phyloP scores from a whole-genome alignment of 2,329 filamentous ascomycete genomes.

The Talaromyces sp. region DNA sequence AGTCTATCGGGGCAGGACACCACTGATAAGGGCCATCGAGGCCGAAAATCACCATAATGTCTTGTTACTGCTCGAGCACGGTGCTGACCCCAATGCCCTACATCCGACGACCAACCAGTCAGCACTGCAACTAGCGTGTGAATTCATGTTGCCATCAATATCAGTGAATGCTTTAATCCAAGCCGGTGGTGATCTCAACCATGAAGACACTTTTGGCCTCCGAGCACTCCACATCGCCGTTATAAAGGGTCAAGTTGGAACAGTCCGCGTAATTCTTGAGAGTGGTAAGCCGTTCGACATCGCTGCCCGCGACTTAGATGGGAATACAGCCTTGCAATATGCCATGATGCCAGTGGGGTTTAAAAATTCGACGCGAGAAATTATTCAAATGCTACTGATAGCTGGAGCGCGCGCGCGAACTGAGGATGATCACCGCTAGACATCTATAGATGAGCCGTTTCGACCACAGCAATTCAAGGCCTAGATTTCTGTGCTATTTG shows the following conservation, averaged over 20 bases:
- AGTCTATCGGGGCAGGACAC: not conserved
- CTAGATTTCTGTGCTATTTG: not conserved
- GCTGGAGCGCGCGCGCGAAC: not conserved
- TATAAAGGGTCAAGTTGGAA: not conserved
- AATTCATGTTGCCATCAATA: not conserved
- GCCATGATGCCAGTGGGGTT: not conserved
- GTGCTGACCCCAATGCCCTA: not conserved
- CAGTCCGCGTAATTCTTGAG: not conserved
- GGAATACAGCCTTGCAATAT: not conserved
- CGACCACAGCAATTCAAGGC: not conserved
- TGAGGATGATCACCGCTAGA: not conserved
- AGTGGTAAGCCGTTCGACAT: not conserved
- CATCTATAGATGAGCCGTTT: not conserved
- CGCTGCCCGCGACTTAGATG: not conserved
- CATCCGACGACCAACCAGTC: not conserved
- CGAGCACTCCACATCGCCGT: not conserved
- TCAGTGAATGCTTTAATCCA: not conserved
- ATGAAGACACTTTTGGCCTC: not conserved
- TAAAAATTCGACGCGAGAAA: not conserved
- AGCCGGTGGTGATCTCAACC: not conserved
- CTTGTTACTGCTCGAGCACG: not conserved
- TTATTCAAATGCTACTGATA: not conserved
- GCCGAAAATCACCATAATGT: not conserved
- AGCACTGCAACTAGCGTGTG: not conserved
- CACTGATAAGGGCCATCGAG: not conserved